Conservation (phyloP, 1,284 basidiomycete genomes). For the Cutaneotrichosporon cavernicola region DNA sequence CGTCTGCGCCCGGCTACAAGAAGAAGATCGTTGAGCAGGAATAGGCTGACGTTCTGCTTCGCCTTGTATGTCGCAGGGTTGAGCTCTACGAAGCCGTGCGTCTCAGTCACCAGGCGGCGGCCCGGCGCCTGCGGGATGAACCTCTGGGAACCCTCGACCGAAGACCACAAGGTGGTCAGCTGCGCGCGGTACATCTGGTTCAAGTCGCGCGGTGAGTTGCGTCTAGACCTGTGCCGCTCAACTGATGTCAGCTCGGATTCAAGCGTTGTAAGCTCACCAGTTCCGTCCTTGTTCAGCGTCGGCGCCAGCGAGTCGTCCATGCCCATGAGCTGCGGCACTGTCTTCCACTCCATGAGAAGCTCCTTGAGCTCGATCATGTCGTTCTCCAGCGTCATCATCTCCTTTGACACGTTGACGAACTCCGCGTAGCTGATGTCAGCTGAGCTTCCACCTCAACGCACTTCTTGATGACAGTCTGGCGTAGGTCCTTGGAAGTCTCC, state of each 20-base stretch:
- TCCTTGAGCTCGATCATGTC: constrained; percentile 98
- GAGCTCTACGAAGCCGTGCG: constrained; percentile 77
- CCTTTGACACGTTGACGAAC: constrained; percentile 94
- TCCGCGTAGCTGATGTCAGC: constrained; percentile 73
- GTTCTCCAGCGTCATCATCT: constrained; percentile 93
- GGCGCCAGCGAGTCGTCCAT: constrained; percentile 65
- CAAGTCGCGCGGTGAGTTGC: constrained; percentile 88
- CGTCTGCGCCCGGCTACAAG: constrained; percentile 69
- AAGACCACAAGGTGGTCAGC: constrained; percentile 83
- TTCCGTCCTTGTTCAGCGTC: constrained; percentile 46
- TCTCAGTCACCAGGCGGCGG: constrained; percentile 84
- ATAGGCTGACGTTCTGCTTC: constrained; percentile 80
- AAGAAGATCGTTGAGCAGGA: constrained; percentile 87
- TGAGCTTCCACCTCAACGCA: constrained; percentile 48
- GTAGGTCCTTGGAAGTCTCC: constrained; percentile 44
- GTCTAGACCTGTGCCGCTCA: constrained; percentile 67
- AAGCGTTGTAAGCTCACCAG: constrained; percentile 28
- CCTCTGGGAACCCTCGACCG: constrained; percentile 94
- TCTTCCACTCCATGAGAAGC: constrained; percentile 88
- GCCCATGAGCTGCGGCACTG: constrained; percentile 86
- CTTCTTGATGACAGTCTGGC: constrained; percentile 84
- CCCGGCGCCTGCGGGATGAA: constrained; percentile 87
- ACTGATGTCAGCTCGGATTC: constrained; percentile 24
- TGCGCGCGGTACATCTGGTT: constrained; percentile 91
- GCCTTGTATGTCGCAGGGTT: constrained; percentile 96